phyloP scores from a whole-genome alignment of 2,329 filamentous ascomycete species.

The Fusarium siculi region DNA sequence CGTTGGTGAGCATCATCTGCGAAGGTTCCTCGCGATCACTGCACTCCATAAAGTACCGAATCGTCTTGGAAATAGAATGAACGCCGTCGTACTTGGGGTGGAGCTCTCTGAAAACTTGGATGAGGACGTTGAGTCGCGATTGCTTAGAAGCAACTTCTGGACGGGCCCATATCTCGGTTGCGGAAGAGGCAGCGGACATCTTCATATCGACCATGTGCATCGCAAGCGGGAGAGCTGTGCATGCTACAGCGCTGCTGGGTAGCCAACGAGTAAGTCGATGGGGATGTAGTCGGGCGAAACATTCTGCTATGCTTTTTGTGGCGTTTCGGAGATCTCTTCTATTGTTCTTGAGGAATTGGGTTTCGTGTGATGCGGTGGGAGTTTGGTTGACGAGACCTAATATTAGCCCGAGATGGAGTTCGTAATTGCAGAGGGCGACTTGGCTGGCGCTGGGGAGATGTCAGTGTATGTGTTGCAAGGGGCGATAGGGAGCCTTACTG shows the following conservation, averaged over 20 bases:
- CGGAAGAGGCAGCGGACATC: slow-evolving; percentile 24
- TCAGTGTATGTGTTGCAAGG: rapidly evolving
- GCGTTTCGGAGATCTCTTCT: slow-evolving; percentile 24
- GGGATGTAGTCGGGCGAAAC: slow-evolving; percentile 17
- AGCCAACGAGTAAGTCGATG: slow-evolving; percentile 24
- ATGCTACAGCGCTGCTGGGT: slow-evolving; percentile 37
- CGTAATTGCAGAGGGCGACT: slow-evolving; percentile 32
- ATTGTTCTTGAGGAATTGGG: slow-evolving; percentile 29
- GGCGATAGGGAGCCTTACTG: slow-evolving; percentile 4
- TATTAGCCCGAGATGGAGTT: slow-evolving; percentile 30
- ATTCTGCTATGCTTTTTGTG: slow-evolving; percentile 30
- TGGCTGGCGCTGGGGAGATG: slow-evolving; percentile 8
- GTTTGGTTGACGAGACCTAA: slow-evolving; percentile 11
- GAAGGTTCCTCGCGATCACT: slow-evolving; percentile 7
- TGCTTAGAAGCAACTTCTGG: slow-evolving; percentile 28
- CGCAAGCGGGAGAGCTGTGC: slow-evolving; percentile 31
- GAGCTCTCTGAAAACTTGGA: slow-evolving; percentile 31
- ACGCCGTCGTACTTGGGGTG: slow-evolving; percentile 36
- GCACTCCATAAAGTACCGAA: slow-evolving; percentile 37
- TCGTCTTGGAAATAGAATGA: slow-evolving; percentile 35
- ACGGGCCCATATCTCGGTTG: slow-evolving; percentile 17
- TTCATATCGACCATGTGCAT: slow-evolving; percentile 36
- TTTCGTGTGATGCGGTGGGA: not conserved
- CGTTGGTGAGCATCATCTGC: not conserved
- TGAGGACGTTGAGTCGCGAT: slow-evolving; percentile 29